Evolutionary conservation across 2,329 filamentous ascomycete species (phyloP).

Genomic region (Lachnellula hyalina): DNA sequence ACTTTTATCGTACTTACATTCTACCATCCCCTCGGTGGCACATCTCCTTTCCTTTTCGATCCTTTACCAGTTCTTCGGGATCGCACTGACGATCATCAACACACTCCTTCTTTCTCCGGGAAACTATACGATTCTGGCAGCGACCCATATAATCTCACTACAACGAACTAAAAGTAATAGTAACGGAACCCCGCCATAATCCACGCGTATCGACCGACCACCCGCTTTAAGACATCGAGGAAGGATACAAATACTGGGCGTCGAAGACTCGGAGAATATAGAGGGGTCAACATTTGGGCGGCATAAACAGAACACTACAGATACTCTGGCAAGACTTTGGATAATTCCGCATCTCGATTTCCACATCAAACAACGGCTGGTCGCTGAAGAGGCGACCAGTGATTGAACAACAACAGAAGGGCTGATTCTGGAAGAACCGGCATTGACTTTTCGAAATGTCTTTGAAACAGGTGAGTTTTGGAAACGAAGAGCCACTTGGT

Average conservation of each 20-base stretch:
- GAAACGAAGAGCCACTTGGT: slow-evolving; percentile 2
- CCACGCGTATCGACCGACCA: slow-evolving; percentile 6
- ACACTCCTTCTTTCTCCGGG: not conserved
- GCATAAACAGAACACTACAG: slow-evolving; percentile 9
- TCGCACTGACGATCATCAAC: not conserved
- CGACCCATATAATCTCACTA: slow-evolving; percentile 1
- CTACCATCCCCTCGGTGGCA: slow-evolving; percentile 2
- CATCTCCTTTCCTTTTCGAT: slow-evolving; percentile 6
- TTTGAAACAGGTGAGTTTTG: slow-evolving; percentile 36
- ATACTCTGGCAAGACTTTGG: slow-evolving; percentile 1
- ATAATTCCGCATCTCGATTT: slow-evolving; percentile 9
- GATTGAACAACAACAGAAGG: slow-evolving; percentile 5
- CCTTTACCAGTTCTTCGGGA: slow-evolving; percentile 3
- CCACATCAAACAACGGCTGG: slow-evolving; percentile 16
- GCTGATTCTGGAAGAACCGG: slow-evolving; percentile 4
- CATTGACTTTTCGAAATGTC: slow-evolving; percentile 32
- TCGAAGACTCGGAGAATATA: not conserved
- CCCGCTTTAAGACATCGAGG: not conserved
- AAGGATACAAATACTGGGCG: slow-evolving; percentile 7
- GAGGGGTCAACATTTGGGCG: not conserved
- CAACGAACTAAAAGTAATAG: slow-evolving; percentile 17
- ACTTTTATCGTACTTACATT: slow-evolving; percentile 20
- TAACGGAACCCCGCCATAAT: slow-evolving; percentile 8
- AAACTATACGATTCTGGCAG: not conserved
- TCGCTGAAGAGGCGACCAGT: slow-evolving; percentile 23